phyloP scores from a whole-genome alignment of 768 basidiomycete species.

The Boletellus ananiceps region DNA sequence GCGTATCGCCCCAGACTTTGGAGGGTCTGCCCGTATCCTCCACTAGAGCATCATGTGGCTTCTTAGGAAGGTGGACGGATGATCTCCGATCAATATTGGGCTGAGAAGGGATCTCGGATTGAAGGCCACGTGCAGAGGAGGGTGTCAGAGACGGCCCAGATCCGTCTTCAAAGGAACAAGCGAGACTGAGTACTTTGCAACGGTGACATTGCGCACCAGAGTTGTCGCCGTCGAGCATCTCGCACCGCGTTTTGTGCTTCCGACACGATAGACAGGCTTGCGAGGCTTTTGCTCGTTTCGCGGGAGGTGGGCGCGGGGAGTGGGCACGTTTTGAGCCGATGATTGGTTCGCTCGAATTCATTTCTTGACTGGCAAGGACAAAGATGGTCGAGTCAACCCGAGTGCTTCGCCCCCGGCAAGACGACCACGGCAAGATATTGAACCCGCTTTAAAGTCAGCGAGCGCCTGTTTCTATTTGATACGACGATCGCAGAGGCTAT shows the following conservation, averaged over 20 bases:
- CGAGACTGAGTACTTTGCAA: conserved; percentile 43
- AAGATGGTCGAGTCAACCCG: conserved; percentile 3
- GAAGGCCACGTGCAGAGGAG: conserved; percentile 18
- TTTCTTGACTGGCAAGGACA: neutral
- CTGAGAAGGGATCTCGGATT: conserved; percentile 19
- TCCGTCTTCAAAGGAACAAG: conserved; percentile 43
- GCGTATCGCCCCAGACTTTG: conserved; percentile 20
- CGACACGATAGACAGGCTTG: conserved; percentile 45
- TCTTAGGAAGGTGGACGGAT: conserved; percentile 19
- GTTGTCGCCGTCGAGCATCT: conserved; percentile 41
- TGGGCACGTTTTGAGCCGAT: conserved; percentile 29
- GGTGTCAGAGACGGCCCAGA: conserved; percentile 14
- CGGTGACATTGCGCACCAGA: conserved; percentile 41
- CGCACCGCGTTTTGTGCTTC: conserved; percentile 48
- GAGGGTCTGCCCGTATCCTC: conserved; percentile 22
- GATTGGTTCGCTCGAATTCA: conserved; percentile 18
- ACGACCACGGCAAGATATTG: conserved; percentile 6
- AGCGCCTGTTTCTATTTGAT: neutral
- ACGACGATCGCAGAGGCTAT: conserved; percentile 7
- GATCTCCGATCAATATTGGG: conserved; percentile 22
- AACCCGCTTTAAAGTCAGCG: conserved; percentile 29
- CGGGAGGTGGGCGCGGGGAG: conserved; percentile 27
- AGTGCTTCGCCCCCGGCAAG: conserved; percentile 6
- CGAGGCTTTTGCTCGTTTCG: conserved; percentile 40
- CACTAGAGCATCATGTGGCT: conserved; percentile 13